Evolutionary conservation across 805 yeast genomes (phyloP), one percentile per base, ranked within the genome.

Genomic region (Nakazawaea ernobii): DNA sequence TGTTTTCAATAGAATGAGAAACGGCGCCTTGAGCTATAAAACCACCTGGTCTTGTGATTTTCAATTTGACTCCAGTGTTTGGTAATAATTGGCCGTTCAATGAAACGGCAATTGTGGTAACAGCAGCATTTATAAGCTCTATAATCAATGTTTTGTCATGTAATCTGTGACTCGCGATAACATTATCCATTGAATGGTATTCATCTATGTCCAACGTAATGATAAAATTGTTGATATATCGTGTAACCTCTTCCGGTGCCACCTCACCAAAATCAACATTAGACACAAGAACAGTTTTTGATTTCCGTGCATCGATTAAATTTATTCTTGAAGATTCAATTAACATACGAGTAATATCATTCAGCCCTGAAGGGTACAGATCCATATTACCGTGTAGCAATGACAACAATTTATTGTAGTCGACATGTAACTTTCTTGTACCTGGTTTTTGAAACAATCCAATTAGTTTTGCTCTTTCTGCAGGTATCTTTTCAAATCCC

Each of bases 381-480:
- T 4, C 62, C 53, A 46, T 58, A 24, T 53, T 50, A 14, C 43
- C 49, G 14, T 39, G 28, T 13, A 47, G 32, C 15, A 47, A 32
- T 6, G 39, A 10, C 24, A 68, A 52, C 29, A 68, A 61, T 39
- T 70, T 72, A 29, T 63, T 61, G 15, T 65, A 58, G 10, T 63
- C 63, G 4, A 75, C 68, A 43, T 66, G 72, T 32, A 68, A 55
- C 49, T 69, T 74, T 5, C 73, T 67, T 20, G 69, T 62, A 35
- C 90, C 90, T 1, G 94, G 92, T 14, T 77, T 68, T 2, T 91
- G 88, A 56, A 88, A 89, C 2, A 86, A 62, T 0, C 96, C 96
- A 1, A 88, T 77, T 14, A 85, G 66, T 56, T 88, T 89, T 6
- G 94, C 95, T 50, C 84, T 70, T 51, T 82, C 86, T 0, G 94